phyloP scores from a whole-genome alignment of 352 stramenopile genomes.

The Saprolegnia diclina region DNA sequence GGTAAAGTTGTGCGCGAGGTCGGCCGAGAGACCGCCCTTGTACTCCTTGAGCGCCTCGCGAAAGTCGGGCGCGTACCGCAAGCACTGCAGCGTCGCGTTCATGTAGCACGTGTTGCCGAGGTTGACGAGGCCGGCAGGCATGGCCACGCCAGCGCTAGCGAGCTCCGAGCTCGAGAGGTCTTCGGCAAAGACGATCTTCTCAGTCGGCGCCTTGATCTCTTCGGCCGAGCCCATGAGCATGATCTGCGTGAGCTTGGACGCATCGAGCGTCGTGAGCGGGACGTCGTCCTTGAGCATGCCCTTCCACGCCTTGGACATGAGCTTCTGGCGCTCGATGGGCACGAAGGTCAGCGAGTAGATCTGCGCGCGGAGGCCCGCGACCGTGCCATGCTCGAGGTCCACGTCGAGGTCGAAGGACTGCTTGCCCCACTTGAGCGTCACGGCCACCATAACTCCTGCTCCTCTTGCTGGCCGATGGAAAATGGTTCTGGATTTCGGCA shows the following conservation, averaged over 20 bases:
- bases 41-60: conserved; percentile 69
- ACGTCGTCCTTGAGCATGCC: conserved; percentile 85
- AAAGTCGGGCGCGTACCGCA: conserved; percentile 88
- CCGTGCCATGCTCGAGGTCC: conserved; percentile 50
- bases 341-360: conserved; percentile 77
- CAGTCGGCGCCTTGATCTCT: conserved; percentile 78
- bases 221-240: conserved; percentile 95
- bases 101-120: conserved; percentile 91
- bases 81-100: conserved; percentile 92
- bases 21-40: conserved; percentile 43
- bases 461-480: neutral
- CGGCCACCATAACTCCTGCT: conserved; percentile 35
- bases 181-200: conserved; percentile 80
- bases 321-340: conserved; percentile 79
- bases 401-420: conserved; percentile 68
- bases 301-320: conserved; percentile 88
- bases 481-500: neutral
- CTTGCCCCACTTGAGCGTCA: conserved; percentile 86
- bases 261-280: conserved; percentile 45
- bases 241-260: conserved; percentile 50
- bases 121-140: conserved; percentile 91
- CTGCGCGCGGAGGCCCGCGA: conserved; percentile 74
- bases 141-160: conserved; percentile 68
- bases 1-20: conserved; percentile 68
- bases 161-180: conserved; percentile 81